Base-by-base conservation (phyloP, 2,329 filamentous ascomycete species). In the Aureobasidium mangrovei region DNA sequence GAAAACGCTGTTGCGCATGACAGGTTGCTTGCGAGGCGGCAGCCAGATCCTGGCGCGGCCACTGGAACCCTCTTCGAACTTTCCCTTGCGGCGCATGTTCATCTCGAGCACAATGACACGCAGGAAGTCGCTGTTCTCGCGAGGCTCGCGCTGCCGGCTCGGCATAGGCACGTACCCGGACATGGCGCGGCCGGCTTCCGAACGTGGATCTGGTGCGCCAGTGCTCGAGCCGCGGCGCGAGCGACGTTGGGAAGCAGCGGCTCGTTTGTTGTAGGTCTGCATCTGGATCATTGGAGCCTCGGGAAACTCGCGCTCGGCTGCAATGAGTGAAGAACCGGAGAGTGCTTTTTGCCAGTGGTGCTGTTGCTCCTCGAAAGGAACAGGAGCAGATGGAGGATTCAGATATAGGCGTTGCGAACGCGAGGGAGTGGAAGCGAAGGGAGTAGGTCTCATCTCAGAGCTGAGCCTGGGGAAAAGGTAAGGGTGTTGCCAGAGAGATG, bases 1-100 rank as follows among this genome's bases (percentile, higher is more conserved):
- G 24, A 54, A 47, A 10, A 29, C 51, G 24, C 27, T 46, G 42
- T 38, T 18, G 27, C 31, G 32, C 32, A 10, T 24, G 9, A 29
- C 52, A 28, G 52, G 32, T 38, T 47, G 42, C 59, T 73, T 70
- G 57, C 81, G 73, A 42, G 81, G 80, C 36, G 81, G 81, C 42
- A 84, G 66, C 78, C 79, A 83, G 57, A 83, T 74, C 54, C 74
- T 75, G 28, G 81, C 81, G 58, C 75, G 72, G 24, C 80, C 78
- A 12, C 76, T 72, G 27, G 68, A 68, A 52, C 77, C 76, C 41
- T 77, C 70, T 57, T 80, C 79, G 42, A 84, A 69, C 67, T 84
- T 84, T 54, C 81, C 81, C 57, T 72, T 73, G 41, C 81, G 75
- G 36, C 81, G 75, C 81, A 84, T 84, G 64, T 84, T 83, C 80